Evolutionary conservation across 441 rosid genomes (phyloP).

Genomic region (Heliophila coronopifolia): DNA sequence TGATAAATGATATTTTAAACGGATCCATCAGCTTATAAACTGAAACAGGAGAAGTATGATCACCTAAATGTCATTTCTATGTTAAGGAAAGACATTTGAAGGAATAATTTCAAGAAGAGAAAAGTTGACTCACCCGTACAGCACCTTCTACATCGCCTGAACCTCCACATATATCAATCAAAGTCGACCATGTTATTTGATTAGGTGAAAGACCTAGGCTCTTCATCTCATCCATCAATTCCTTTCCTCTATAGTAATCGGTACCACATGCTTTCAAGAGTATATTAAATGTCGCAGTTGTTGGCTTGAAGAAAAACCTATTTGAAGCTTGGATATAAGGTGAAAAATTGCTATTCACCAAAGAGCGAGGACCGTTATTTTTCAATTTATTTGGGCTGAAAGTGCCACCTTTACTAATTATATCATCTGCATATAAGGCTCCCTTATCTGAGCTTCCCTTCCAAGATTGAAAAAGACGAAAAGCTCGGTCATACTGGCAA

Average conservation of each 20-base stretch:
- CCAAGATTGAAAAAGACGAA: constrained; percentile 76
- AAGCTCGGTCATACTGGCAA: constrained; percentile 84
- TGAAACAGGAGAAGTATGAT: constrained; percentile 4
- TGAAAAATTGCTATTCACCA: constrained; percentile 30
- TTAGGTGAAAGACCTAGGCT: constrained; percentile 63
- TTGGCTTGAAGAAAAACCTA: constrained; percentile 57
- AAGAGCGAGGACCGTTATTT: constrained; percentile 18
- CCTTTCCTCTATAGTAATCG: constrained; percentile 57
- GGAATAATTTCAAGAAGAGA: neutral
- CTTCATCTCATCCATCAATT: constrained; percentile 79
- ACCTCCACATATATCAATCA: constrained; percentile 71
- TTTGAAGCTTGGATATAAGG: constrained; percentile 37
- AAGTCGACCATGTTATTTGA: constrained; percentile 80
- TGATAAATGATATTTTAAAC: neutral
- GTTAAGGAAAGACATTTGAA: constrained; percentile 10
- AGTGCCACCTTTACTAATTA: constrained; percentile 13
- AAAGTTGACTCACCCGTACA: constrained; percentile 49
- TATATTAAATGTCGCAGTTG: constrained; percentile 62
- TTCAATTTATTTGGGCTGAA: constrained; percentile 20
- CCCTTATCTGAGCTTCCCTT: constrained; percentile 38
- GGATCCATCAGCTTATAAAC: constrained; percentile 7
- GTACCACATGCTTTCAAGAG: constrained; percentile 82
- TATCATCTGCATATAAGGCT: constrained; percentile 24
- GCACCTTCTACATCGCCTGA: constrained; percentile 71
- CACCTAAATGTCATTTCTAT: constrained; percentile 2